These are phyloP conservation scores for Nepenthes gracilis DNA, from an alignment of 148 eudicot genomes.

Conservation along the genomic window DNA sequence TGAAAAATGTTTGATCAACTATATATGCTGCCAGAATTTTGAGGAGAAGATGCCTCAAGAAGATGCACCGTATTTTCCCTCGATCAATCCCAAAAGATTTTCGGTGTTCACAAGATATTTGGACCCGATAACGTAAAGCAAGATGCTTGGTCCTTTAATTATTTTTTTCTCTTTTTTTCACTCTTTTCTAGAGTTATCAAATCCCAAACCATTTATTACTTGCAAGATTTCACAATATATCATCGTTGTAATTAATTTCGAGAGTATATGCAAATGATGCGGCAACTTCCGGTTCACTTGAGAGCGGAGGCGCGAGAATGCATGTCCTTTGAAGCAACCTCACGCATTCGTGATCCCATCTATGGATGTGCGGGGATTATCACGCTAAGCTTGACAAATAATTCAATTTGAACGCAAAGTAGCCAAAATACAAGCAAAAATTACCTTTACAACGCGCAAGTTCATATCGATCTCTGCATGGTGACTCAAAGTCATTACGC, in stretches of 20 bases:
- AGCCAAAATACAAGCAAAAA: slow-evolving; percentile 17
- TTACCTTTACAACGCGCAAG: slow-evolving; percentile 11
- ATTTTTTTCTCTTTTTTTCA: not conserved
- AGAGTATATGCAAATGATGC: not conserved
- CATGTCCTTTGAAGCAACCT: slow-evolving; percentile 26
- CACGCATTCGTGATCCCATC: slow-evolving; percentile 28
- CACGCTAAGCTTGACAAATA: slow-evolving; percentile 26
- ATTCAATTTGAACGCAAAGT: slow-evolving; percentile 22
- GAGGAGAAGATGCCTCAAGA: slow-evolving; percentile 33
- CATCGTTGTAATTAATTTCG: not conserved
- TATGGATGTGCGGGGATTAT: slow-evolving; percentile 29
- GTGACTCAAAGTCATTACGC: too few relatives aligned
- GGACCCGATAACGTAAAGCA: slow-evolving; percentile 36
- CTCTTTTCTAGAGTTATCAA: too few relatives aligned
- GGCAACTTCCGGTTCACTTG: slow-evolving; percentile 21
- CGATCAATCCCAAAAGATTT: slow-evolving; percentile 29
- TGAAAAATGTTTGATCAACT: too few relatives aligned
- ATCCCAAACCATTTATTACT: too few relatives aligned
- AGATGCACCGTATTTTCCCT: slow-evolving; percentile 32
- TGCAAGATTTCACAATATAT: too few relatives aligned
- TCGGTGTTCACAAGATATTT: slow-evolving; percentile 32
- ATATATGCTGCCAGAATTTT: slow-evolving; percentile 44
- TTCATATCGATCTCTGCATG: too few relatives aligned
- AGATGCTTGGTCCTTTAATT: slow-evolving; percentile 25
- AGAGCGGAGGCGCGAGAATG: slow-evolving; percentile 26